Evolutionary conservation across 352 stramenopile species (phyloP), one percentile per base, ranked within the genome.

Genomic region (Pythium phragmitis): DNA sequence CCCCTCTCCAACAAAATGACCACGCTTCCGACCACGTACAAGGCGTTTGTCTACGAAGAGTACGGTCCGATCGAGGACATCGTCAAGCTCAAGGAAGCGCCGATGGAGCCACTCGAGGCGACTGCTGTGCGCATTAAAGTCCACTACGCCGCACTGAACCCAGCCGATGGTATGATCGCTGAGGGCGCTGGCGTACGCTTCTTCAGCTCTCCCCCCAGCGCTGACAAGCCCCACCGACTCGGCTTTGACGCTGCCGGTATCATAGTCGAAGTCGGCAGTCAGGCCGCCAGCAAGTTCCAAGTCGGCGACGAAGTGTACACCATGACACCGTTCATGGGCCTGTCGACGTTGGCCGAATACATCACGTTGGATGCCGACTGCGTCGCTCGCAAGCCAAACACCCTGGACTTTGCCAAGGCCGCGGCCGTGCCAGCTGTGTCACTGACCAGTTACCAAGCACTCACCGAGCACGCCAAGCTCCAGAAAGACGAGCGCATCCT

Each of bases 311-410:
- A 58, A 53, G 58, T 65, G 21, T 65, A 69, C 36, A 67, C 46
- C 17, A 74, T 72, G 56, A 12, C n/a, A n/a, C n/a, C n/a, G n/a
- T n/a, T n/a, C n/a, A n/a, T n/a, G n/a, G n/a, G n/a, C n/a, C n/a
- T n/a, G n/a, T n/a, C n/a, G n/a, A n/a, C n/a, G n/a, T n/a, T n/a
- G n/a, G 76, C 65, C 56, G 74, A 85, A 60, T 85, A 81, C 47
- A 33, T 80, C 14, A 60, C 63, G 19, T 14, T 74, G 9, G 65
- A 75, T 14, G 69, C 66, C 11, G 39, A 75, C 14, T 60, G 63
- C 3, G 65, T 88, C 17, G 75, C 73, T 0, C 55, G 56, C 7
- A 88, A 88, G 53, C 77, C 77, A 2, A 70, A 45, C 14, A 75
- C 61, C 23, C 46, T 80, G 21, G 73, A 60, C 19, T 81, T 82